These are phyloP conservation scores for Cladophialophora immunda DNA, from an alignment of 2,329 filamentous ascomycete species.

Conservation along the genomic window DNA sequence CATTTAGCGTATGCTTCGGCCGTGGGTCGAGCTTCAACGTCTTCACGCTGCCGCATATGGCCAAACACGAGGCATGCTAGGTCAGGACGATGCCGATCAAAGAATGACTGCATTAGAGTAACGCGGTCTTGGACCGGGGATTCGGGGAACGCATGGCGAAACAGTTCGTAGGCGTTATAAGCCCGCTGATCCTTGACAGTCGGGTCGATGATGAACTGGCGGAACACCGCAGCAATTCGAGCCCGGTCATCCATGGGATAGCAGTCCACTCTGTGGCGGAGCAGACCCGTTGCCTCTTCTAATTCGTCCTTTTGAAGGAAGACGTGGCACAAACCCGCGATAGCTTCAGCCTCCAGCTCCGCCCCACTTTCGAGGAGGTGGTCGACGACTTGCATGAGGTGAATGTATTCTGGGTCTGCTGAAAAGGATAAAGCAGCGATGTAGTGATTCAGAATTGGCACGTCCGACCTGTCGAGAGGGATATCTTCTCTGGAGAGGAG, in stretches of 20 bases:
- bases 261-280: constrained; percentile 76
- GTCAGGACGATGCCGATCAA: constrained; percentile 77
- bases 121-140: constrained; percentile 72
- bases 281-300: constrained; percentile 80
- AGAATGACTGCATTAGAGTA: constrained; percentile 82
- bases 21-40: constrained; percentile 70
- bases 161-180: constrained; percentile 69
- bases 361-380: constrained; percentile 75
- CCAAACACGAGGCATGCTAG: constrained; percentile 88
- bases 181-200: constrained; percentile 68
- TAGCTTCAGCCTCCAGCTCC: constrained; percentile 76
- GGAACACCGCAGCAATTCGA: constrained; percentile 71
- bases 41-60: constrained; percentile 85
- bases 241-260: constrained; percentile 75
- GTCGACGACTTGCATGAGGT: constrained; percentile 76
- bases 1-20: constrained; percentile 78
- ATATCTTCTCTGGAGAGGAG: constrained; percentile 60
- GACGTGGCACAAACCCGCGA: constrained; percentile 74
- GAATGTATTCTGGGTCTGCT: constrained; percentile 70
- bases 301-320: constrained; percentile 80
- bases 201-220: constrained; percentile 72
- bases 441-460: constrained; percentile 74
- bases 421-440: constrained; percentile 72
- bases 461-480: constrained; percentile 63
- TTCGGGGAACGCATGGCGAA: constrained; percentile 67